Base-by-base conservation (phyloP, 2,329 filamentous ascomycete genomes). In the Falciphora oryzae region DNA sequence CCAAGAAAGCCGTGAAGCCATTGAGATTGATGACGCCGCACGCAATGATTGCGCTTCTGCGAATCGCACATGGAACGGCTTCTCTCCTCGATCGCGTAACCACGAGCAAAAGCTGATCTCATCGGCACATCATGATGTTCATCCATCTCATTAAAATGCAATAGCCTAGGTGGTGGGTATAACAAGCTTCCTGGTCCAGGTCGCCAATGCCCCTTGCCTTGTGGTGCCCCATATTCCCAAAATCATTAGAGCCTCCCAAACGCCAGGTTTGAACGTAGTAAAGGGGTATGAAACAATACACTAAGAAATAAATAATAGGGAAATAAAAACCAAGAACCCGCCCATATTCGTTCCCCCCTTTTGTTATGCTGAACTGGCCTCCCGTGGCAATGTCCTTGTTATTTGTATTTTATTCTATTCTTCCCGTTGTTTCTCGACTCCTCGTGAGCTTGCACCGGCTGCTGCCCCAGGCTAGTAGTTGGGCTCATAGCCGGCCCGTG, bases 231-330 rank as follows among this genome's bases (percentile, higher is more conserved):
- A 38, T 35, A 38, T 16, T 4, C 11, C 29, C 63, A 50, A 27
- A 27, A 44, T 38, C 62, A n/a, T 27, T 3, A 27, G 22, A 58
- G 27, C 44, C 44, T 50, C 56, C 62, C 31, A 62, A 62, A 50
- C n/a, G 50, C 65, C 60, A 31, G 44, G 27, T 59, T 28, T 18
- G 59, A 61, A 25, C 28, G 16, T n/a, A 28, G 38, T 44, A 53
- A 53, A 53, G 10, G 44, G 44, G 44, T 53, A 53, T 53, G 44
- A n/a, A 35, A 29, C 63, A n/a, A 3, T 25, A 57, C 38, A 27
- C 25, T 32, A 53, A n/a, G 44, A 53, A n/a, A n/a, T n/a, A 1
- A n/a, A 50, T 50, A 5, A n/a, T 10, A 7, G 7, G 4, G 44
- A 14, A n/a, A n/a, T 14, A 14, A 50, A 50, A 22, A 38, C 35